These are phyloP conservation scores for Rosellinia necatrix DNA, from an alignment of 2,329 filamentous ascomycete species.

Conservation along the genomic window DNA sequence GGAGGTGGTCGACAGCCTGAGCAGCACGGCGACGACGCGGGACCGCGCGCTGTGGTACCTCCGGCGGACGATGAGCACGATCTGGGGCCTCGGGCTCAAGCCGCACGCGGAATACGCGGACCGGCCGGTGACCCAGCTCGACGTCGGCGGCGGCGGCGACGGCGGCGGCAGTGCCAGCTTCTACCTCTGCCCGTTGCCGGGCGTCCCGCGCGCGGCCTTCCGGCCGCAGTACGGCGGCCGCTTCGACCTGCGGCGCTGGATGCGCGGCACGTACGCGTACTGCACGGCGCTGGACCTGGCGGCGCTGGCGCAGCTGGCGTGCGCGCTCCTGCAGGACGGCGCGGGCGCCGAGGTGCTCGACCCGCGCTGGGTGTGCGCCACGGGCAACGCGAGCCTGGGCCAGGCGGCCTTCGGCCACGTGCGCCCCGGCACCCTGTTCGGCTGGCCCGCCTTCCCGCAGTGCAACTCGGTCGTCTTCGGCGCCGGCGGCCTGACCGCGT, in stretches of 20 bases:
- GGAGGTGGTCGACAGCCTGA: not conserved
- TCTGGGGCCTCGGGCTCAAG: not conserved
- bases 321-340: not conserved
- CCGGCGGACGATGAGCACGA: not conserved
- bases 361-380: not conserved
- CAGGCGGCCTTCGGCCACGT: not conserved
- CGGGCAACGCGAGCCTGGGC: not conserved
- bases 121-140: not conserved
- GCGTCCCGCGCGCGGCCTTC: not conserved
- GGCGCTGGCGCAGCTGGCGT: not conserved
- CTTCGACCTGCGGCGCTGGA: not conserved
- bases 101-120: not conserved
- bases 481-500: not conserved
- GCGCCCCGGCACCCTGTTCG: not conserved
- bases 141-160: no score
- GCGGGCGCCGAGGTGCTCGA: not conserved
- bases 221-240: not conserved
- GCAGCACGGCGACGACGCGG: not conserved
- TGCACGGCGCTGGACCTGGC: not conserved
- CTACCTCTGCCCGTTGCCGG: not conserved
- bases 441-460: not conserved
- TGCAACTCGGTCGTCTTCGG: not conserved
- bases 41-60: not conserved
- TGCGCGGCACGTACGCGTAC: not conserved
- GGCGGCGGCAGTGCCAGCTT: not conserved